Evolutionary conservation across 305 asterid genomes (phyloP).

Genomic region (Solanum hybrid): DNA sequence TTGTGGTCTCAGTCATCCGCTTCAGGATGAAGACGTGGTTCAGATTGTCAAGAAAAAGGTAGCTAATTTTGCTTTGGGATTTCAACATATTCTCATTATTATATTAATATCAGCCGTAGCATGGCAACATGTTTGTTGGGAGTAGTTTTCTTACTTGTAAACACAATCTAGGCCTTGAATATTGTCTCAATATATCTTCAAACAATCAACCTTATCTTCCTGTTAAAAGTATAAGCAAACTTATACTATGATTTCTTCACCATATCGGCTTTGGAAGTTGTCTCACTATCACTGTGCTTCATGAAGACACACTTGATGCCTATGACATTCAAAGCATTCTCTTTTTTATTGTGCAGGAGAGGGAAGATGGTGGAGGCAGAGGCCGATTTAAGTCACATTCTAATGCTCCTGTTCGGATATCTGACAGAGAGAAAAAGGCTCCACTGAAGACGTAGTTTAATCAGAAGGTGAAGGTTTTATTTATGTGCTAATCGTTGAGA

Average conservation of each 20-base stretch:
- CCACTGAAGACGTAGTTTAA: conserved; percentile 54
- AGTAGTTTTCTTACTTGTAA: neutral
- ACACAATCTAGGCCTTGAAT: neutral
- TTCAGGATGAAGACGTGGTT: conserved; percentile 88
- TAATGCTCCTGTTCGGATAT: conserved; percentile 61
- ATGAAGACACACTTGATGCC: neutral
- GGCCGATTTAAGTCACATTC: conserved; percentile 91
- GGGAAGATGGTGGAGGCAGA: conserved; percentile 69
- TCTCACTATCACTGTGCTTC: neutral
- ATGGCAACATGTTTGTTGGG: neutral
- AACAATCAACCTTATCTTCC: neutral
- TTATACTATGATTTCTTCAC: neutral
- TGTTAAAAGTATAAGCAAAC: neutral
- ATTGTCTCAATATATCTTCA: neutral
- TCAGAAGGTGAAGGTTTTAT: neutral
- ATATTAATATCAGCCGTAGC: neutral
- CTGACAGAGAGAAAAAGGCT: conserved; percentile 88
- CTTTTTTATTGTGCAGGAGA: conserved; percentile 39
- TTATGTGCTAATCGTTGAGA: neutral
- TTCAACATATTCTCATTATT: neutral
- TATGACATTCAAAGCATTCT: neutral
- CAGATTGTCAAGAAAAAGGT: conserved; percentile 98
- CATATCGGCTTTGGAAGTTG: neutral
- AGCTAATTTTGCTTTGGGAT: neutral
- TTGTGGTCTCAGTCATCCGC: conserved; percentile 76